Conservation (phyloP, 176 grass and related monocot genomes). For the Lolium rigidum region DNA sequence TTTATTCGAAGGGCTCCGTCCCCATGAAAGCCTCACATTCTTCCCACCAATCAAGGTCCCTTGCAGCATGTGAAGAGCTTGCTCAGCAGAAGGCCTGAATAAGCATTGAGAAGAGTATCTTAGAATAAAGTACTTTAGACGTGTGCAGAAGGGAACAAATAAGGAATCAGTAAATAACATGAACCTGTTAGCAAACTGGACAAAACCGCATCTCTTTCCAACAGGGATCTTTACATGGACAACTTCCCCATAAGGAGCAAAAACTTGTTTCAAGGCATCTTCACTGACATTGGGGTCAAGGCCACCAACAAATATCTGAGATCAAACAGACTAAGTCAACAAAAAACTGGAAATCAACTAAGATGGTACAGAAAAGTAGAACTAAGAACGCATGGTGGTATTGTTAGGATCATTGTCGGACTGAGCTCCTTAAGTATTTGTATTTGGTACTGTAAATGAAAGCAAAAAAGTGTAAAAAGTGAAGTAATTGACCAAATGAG, state of each 20-base stretch:
- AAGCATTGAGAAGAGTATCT: slow-evolving; percentile 16
- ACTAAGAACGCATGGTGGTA: no score
- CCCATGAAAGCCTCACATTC: no score
- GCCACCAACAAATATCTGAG: slow-evolving; percentile 95
- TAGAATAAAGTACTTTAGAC: slow-evolving; percentile 16
- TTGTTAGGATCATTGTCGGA: no score
- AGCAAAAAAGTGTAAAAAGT: slow-evolving; percentile 51
- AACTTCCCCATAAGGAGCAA: slow-evolving; percentile 81
- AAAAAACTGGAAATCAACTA: slow-evolving; percentile 31
- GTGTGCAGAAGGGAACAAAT: not conserved
- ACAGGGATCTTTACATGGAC: slow-evolving; percentile 95
- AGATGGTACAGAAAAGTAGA: no score
- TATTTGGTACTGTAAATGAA: no score
- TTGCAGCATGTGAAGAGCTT: no score
- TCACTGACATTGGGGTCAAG: slow-evolving; percentile 88
- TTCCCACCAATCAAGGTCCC: no score
- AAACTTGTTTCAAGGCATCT: no score
- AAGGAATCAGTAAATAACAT: not conserved
- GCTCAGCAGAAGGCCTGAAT: no score
- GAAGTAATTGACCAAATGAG: no score
- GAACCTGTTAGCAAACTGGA: slow-evolving; percentile 88
- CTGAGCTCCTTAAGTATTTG: no score
- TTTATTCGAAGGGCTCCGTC: no score
- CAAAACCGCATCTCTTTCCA: slow-evolving; percentile 97
- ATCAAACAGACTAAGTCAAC: slow-evolving; percentile 34